These are phyloP conservation scores for Globisporangium irregulare DNA, from an alignment of 352 stramenopile species.

Conservation along the genomic window DNA sequence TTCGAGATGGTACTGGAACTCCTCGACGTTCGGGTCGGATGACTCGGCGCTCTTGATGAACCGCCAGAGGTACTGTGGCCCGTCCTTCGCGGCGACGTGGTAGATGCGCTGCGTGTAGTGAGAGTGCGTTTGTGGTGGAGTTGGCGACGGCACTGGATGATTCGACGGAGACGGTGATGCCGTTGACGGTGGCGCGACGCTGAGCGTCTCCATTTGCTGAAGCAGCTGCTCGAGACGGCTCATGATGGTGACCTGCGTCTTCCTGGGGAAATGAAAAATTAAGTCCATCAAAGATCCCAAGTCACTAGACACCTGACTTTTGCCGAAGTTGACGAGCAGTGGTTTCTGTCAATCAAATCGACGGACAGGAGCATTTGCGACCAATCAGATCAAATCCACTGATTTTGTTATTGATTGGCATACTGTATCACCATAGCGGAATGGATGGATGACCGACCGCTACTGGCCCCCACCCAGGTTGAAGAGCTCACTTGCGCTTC, in stretches of 20 bases:
- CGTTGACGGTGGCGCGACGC: background rate
- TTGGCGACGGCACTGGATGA: background rate
- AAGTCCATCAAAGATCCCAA: background rate
- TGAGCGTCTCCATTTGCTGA: constrained; percentile 4
- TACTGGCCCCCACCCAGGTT: too few species aligned
- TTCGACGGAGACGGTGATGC: background rate
- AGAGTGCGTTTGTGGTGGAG: background rate
- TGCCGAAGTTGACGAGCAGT: too few species aligned
- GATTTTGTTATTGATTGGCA: too few species aligned
- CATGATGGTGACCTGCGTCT: background rate
- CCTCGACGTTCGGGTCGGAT: background rate
- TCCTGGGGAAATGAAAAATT: background rate
- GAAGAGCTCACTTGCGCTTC: too few species aligned
- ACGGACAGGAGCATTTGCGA: background rate
- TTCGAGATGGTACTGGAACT: constrained; percentile 4
- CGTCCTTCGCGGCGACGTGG: constrained; percentile 4
- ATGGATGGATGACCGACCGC: too few species aligned
- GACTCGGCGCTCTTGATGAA: background rate
- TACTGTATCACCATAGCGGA: too few species aligned
- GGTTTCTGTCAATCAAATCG: background rate
- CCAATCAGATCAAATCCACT: too few species aligned
- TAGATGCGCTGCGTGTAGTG: constrained; percentile 5
- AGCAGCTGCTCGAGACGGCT: background rate
- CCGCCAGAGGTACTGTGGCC: background rate
- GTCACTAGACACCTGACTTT: background rate